Evolutionary conservation across 2,329 filamentous ascomycete species (phyloP).

Genomic region (Neofusicoccum umdonicola): DNA sequence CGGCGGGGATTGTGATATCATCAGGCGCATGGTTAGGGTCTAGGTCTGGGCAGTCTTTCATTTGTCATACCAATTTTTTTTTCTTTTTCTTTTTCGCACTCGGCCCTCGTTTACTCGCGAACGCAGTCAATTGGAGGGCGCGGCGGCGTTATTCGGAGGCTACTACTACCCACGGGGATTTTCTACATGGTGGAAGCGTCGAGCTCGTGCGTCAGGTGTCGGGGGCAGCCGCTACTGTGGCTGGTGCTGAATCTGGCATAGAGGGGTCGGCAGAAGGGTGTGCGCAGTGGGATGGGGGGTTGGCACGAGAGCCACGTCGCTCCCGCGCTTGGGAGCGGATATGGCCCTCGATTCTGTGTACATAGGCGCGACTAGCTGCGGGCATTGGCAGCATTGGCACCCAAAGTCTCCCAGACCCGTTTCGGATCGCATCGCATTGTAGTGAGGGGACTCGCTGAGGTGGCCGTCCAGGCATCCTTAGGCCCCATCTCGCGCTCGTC

Average conservation of each 20-base stretch:
- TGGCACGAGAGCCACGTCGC: neutral
- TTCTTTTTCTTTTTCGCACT: neutral
- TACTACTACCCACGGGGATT: neutral
- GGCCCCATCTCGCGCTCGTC: neutral
- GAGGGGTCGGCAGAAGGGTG: neutral
- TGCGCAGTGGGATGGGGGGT: slow-evolving; percentile 6
- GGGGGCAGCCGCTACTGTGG: slow-evolving; percentile 5
- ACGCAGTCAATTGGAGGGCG: neutral
- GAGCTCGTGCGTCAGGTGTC: slow-evolving; percentile 5
- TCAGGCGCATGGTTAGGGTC: slow-evolving; percentile 11
- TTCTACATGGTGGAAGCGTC: neutral
- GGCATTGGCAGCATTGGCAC: slow-evolving; percentile 2
- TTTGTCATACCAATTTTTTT: neutral
- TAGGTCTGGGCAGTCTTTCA: neutral
- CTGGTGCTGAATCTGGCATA: neutral
- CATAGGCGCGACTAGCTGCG: neutral
- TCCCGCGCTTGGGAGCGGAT: neutral
- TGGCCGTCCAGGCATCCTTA: neutral
- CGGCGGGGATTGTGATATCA: slow-evolving; percentile 14
- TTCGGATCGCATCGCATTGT: slow-evolving; percentile 2
- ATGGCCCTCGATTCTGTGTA: neutral
- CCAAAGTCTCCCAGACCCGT: neutral
- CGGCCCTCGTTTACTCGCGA: neutral
- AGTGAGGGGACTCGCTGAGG: neutral
- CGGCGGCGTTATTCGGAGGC: neutral